phyloP scores from a whole-genome alignment of 139 green algal genomes.

The Tetradesmus obliquus region DNA sequence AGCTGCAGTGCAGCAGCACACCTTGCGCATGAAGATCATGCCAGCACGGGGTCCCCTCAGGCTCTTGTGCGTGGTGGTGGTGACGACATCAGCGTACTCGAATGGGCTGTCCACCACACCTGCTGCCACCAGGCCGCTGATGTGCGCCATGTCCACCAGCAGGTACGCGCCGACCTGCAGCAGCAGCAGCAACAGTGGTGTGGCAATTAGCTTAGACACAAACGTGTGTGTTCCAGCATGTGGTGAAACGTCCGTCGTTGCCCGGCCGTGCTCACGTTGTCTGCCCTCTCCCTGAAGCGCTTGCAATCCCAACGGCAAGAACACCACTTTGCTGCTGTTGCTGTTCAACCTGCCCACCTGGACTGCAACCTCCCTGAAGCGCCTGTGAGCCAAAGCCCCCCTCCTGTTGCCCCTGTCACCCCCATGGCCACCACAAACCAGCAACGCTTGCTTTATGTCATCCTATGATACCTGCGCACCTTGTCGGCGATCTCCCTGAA shows the following conservation, averaged over 20 bases:
- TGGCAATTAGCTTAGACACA: too few relatives aligned
- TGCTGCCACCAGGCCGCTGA: constrained; percentile 91
- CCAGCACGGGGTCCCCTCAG: constrained; percentile 89
- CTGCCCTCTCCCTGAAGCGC: constrained; percentile 86
- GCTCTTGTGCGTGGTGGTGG: constrained; percentile 99
- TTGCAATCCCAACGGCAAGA: constrained; percentile 84
- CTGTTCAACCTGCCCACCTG: too few relatives aligned
- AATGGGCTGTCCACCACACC: constrained; percentile 91
- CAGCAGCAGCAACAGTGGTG: constrained; percentile 18
- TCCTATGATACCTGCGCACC: constrained; percentile 29
- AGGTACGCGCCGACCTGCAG: constrained; percentile 58
- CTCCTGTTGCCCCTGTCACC: too few relatives aligned
- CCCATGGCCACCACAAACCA: too few relatives aligned
- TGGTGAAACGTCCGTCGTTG: too few relatives aligned
- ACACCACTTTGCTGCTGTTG: too few relatives aligned
- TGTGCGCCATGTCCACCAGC: constrained; percentile 98
- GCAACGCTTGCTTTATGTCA: too few relatives aligned
- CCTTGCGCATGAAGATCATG: constrained; percentile 99
- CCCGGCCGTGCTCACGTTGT: constrained; percentile 79
- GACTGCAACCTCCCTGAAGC: too few relatives aligned
- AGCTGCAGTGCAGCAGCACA: constrained; percentile 34
- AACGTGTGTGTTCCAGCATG: too few relatives aligned
- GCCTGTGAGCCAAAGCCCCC: too few relatives aligned
- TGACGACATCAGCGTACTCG: constrained; percentile 95
- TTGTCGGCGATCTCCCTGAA: constrained; percentile 91